Base-by-base conservation (phyloP, 2,329 filamentous ascomycete genomes). In the Pestalotiopsis sp. region DNA sequence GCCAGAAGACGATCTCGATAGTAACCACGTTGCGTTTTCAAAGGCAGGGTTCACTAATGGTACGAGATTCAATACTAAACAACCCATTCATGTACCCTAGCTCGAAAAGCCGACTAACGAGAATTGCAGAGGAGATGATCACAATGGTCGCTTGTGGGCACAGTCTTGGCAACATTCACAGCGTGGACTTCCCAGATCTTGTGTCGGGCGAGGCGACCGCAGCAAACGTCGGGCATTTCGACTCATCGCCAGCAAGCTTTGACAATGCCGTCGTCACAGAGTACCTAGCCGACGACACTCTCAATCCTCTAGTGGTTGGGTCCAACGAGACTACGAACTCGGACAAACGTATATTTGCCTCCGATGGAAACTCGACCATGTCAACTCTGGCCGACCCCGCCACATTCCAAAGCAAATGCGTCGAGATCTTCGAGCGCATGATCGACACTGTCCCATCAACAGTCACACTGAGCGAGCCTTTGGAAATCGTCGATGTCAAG, bases 281-380 rank as follows among this genome's bases (percentile, higher is more conserved):
- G 66, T 86, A 82, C 62, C 63, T 86, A 9, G 75, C 76, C 23
- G 80, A 80, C 3, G 80, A 77, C 0, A 81, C 82, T 20, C 78
- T 76, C 25, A 81, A 86, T 72, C 81, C 83, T 2, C 75, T 87
- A 23, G 78, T 82, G 1, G 77, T 81, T 59, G 78, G 77, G 1
- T 73, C 77, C 49, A 82, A 84, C 67, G 73, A 76, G 3, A 80
- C 79, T 1, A 72, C 76, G 9, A 78, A 75, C 70, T 84, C 84
- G 0, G 84, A 87, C 69, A 76, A 75, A 65, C 77, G 77, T 3
- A 79, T 86, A 23, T 87, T 83, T 70, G 73, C 70, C 36, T 78
- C 82, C 0, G 85, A 86, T 69, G 77, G 75, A 1, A 84, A 84
- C 74, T 77, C 74, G 17, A 85, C 82, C 0, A 82, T 86, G 61